These are phyloP conservation scores for Termitomyces eurrhizus DNA, from an alignment of 768 basidiomycete genomes.

Conservation along the genomic window DNA sequence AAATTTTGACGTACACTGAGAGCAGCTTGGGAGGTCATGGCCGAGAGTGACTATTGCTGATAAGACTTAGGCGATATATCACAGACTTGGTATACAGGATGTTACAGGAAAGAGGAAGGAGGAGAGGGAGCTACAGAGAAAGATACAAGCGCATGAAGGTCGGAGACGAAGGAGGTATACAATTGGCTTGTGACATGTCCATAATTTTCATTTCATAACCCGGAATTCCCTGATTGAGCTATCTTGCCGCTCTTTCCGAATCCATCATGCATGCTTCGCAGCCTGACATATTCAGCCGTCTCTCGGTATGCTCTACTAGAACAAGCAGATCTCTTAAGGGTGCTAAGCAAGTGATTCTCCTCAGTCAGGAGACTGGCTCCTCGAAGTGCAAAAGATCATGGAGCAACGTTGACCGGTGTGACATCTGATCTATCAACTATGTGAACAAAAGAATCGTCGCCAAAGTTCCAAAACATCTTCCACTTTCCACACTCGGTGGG, in stretches of 20 bases:
- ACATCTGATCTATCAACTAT: not conserved
- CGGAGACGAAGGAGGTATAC: conserved; percentile 15
- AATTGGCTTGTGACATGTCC: conserved; percentile 19
- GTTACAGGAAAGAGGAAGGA: conserved; percentile 11
- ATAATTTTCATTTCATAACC: conserved; percentile 18
- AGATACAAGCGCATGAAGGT: conserved; percentile 24
- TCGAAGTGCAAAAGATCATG: not conserved
- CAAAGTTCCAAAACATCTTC: not conserved
- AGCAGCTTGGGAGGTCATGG: conserved; percentile 14
- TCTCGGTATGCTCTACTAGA: not conserved
- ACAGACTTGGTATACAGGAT: conserved; percentile 17
- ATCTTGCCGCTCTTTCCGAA: conserved; percentile 12
- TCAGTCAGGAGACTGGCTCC: not conserved
- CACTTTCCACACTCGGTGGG: not conserved
- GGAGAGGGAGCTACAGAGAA: conserved; percentile 12
- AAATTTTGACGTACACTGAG: conserved; percentile 21
- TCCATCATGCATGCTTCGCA: conserved; percentile 4
- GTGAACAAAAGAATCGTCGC: not conserved
- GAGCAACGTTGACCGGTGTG: not conserved
- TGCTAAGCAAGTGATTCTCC: not conserved
- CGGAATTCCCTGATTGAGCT: conserved; percentile 19
- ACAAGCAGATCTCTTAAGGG: not conserved
- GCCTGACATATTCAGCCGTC: conserved; percentile 1
- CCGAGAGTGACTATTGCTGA: conserved; percentile 10
- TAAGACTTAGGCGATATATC: conserved; percentile 10